Evolutionary conservation across 441 rosid species (phyloP), one percentile per base, ranked within the genome.

Genomic region (Populus hybrid): DNA sequence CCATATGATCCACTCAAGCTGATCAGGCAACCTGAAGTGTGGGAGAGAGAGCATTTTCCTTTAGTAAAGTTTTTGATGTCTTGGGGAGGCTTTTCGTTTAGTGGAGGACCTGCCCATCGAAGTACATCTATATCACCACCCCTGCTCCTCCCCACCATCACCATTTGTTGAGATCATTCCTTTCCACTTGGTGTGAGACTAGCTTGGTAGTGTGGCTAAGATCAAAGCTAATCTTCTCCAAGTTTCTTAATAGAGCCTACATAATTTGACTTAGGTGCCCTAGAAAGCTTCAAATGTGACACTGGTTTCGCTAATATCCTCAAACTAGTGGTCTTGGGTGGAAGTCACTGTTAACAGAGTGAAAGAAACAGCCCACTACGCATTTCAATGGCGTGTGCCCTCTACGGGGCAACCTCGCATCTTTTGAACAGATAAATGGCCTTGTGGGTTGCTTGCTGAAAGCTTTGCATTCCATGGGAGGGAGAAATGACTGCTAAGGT

Each of bases 1-100:
- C 90, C 75, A 78, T 35, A 66, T 70, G 63, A 72, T 74, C 88
- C 86, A 84, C 88, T 82, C 86, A 83, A 59, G 75, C 84, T 61
- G 81, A 5, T 33, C 35, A 75, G 80, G 76, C 40, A 68, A 68
- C 64, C 72, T 56, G 21, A 64, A 74, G 77, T 64, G 71, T 63
- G 75, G 71, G 53, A 59, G 28, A 50, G 76, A 38, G 36, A 59
- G 80, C 78, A 78, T 73, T 81, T 82, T 77, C 80, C 70, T 75
- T 40, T 75, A 72, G 82, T 38, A 26, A 76, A 29, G 65, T 24
- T 71, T 72, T 76, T 84, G 67, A 40, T 80, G 69, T 81, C 78
- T 74, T 74, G 38, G 56, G 9, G 67, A 69, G 66, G 70, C 24
- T 67, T 81, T 72, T 69, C 9, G 61, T 61, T 67, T 80, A 83